Percentiles rank a stretch among this genome's conserved stretches.
phyloP scores from a whole-genome alignment of 1,284 basidiomycete genomes.

The Microbotryum scabiosae region DNA sequence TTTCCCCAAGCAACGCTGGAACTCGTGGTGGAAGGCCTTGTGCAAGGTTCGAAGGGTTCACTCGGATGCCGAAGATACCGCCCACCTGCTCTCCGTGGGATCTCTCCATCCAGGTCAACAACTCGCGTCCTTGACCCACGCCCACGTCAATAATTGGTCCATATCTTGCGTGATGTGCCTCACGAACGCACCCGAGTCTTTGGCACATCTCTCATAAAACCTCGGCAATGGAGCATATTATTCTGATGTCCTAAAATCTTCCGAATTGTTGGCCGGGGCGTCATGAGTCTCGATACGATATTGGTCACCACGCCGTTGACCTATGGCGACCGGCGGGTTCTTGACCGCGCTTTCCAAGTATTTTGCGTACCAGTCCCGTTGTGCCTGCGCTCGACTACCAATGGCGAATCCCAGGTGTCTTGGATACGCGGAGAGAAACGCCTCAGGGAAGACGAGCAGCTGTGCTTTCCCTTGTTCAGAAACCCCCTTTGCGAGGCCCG shows the following conservation, averaged over 20 bases:
- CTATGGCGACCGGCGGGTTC: slow-evolving; percentile 29
- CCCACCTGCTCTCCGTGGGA: too few species aligned
- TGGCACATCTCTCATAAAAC: too few species aligned
- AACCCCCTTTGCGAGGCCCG: too few species aligned
- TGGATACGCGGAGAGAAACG: slow-evolving; percentile 46
- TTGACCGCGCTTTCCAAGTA: slow-evolving; percentile 40
- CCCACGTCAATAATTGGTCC: too few species aligned
- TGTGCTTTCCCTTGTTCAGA: slow-evolving; percentile 38
- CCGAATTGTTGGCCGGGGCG: slow-evolving; percentile 2
- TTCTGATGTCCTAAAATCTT: slow-evolving; percentile 25
- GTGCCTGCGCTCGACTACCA: slow-evolving; percentile 31
- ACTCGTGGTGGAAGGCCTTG: too few species aligned
- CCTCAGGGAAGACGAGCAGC: slow-evolving; percentile 63
- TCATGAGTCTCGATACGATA: slow-evolving; percentile 23
- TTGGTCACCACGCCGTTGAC: not conserved
- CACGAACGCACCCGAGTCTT: too few species aligned
- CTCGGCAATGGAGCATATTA: not conserved
- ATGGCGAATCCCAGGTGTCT: slow-evolving; percentile 37
- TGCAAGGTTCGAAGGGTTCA: too few species aligned
- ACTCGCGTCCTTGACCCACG: too few species aligned
- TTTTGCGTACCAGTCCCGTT: slow-evolving; percentile 37
- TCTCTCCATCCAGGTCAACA: too few species aligned
- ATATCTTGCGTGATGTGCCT: too few species aligned
- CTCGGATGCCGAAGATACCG: too few species aligned
- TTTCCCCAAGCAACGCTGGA: too few species aligned